Evolutionary conservation across 192 early-diverging fungal species (phyloP), one percentile per base, ranked within the genome.

Genomic region (Coemansia javaensis): DNA sequence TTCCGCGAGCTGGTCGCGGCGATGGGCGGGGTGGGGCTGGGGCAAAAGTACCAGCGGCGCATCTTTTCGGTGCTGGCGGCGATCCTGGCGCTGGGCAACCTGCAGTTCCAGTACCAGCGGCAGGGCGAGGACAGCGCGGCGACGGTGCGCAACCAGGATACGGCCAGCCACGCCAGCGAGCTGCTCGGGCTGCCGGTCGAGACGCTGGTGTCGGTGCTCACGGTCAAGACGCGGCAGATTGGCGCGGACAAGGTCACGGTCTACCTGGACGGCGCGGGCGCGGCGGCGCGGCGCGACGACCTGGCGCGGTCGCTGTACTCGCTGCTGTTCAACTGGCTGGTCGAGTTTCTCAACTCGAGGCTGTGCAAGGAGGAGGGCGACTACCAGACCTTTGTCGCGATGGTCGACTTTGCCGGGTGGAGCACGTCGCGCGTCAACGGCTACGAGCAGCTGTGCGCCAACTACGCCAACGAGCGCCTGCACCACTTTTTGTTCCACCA

Each of bases 391-490:
- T 85, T 85, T 56, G 85, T 90, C 53, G 89, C 89, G 43, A 77
- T 97, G 35, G 75, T 93, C 16, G 94, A 97, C 58, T 75, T 93
- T 24, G 79, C 87, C 47, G 90, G 94, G 7, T 90, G 89, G 74
- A 72, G 82, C 47, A 24, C 53, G 11, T 6, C 50, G 21, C 66
- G 62, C 24, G 30, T 39, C 32, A 69, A 43, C 40, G 50, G 61
- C 57, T 87, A 81, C 56, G 80, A 77, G 72, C 70, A 70, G 62
- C 76, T 57, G 63, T 92, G 68, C 81, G 85, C 56, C 80, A 93
- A 93, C 69, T 91, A 85, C 56, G 84, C 90, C 44, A 93, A 89
- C 67, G 93, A 95, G 68, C 82, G 91, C 42, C 66, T 94, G 11
- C 85, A 91, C 49, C 77, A 83, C 47, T 90, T 90, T 50, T 62